Evolutionary conservation across 2,329 filamentous ascomycete genomes (phyloP).

Genomic region (Teratosphaeria gauchensis): DNA sequence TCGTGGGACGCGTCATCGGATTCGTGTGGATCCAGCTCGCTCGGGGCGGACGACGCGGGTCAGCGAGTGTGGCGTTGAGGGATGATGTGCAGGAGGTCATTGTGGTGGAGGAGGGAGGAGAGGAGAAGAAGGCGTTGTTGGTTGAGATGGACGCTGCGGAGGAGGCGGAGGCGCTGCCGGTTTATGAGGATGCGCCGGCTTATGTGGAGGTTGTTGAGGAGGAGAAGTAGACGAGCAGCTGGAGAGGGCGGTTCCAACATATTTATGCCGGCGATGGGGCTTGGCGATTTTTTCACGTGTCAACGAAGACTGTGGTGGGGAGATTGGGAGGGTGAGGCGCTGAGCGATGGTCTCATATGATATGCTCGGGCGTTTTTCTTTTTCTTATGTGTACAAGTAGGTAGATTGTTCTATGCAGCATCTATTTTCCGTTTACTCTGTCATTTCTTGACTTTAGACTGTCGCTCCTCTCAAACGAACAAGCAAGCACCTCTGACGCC

Average conservation of each 20-base stretch:
- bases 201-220: constrained; percentile 11
- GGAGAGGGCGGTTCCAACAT: background rate
- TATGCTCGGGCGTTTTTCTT: background rate
- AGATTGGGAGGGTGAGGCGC: background rate
- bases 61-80: constrained; percentile 17
- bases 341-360: no score
- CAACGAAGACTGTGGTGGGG: no score
- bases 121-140: constrained; percentile 2
- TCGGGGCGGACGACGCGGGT: constrained; percentile 34
- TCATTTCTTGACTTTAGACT: no score
- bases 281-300: background rate
- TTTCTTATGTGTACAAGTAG: background rate
- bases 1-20: constrained; percentile 52
- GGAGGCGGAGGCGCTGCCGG: constrained; percentile 17
- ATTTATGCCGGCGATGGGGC: background rate
- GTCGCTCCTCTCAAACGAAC: no score
- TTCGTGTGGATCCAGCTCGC: constrained; percentile 48
- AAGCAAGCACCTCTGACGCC: no score
- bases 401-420: background rate
- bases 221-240: background rate
- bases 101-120: constrained; percentile 7
- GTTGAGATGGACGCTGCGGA: constrained; percentile 11
- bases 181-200: constrained; percentile 26
- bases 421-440: no score
- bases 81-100: constrained; percentile 2